These are phyloP conservation scores for Solanum bukasovii DNA, from an alignment of 257 asterid genomes.

Conservation along the genomic window DNA sequence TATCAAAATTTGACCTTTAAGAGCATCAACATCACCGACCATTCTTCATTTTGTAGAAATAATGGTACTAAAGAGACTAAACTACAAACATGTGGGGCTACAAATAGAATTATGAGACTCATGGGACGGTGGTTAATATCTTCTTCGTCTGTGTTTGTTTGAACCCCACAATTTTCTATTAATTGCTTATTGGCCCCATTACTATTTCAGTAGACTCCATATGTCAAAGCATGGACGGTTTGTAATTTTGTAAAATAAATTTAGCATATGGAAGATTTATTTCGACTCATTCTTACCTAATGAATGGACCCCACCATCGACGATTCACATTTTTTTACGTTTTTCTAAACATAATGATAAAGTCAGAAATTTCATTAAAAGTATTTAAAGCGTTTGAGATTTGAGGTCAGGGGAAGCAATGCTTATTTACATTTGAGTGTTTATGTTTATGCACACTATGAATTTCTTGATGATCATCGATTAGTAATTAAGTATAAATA, in stretches of 20 bases:
- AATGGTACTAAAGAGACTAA: neutral
- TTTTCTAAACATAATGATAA: accelerated
- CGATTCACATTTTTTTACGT: neutral
- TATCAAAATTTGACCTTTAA: neutral
- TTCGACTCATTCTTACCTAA: neutral
- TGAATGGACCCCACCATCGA: neutral
- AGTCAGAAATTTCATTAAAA: neutral
- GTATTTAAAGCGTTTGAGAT: neutral
- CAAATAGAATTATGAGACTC: neutral
- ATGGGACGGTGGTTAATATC: neutral
- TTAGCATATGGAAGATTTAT: neutral
- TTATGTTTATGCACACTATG: neutral
- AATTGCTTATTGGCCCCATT: neutral
- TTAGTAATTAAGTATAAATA: neutral
- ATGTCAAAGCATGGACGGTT: neutral
- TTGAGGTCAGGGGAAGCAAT: neutral
- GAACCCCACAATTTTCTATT: neutral
- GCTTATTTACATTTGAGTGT: neutral
- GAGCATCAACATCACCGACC: neutral
- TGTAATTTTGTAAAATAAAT: neutral
- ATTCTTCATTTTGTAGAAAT: neutral
- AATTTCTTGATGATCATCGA: neutral
- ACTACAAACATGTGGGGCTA: neutral
- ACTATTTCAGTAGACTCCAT: neutral
- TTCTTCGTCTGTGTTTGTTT: neutral